Evolutionary conservation across 83 land plant genomes (phyloP).

Genomic region (Thuja plicata): DNA sequence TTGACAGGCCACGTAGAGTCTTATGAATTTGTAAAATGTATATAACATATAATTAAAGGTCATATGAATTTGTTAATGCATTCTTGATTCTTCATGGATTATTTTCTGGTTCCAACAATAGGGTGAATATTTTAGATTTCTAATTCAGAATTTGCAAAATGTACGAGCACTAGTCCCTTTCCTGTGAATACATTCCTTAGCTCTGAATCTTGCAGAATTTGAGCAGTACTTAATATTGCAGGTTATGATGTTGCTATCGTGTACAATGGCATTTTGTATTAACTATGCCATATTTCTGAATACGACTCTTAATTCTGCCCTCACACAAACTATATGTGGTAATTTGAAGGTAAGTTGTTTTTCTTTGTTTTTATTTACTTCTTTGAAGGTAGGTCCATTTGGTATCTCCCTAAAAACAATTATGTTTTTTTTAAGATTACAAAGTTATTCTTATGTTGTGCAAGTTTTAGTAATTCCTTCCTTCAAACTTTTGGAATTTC

Average conservation of each 20-base stretch:
- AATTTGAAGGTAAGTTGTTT: conserved; percentile 71
- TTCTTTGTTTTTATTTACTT: not conserved
- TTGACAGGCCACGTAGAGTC: not conserved
- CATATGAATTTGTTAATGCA: not conserved
- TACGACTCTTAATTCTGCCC: conserved; percentile 91
- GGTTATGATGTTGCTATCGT: conserved; percentile 76
- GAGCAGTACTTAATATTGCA: conserved; percentile 23
- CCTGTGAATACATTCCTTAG: conserved; percentile 5
- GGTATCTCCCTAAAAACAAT: not conserved
- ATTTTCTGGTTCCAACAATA: not conserved
- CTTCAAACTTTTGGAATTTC: conserved; percentile 9
- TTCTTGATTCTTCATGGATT: not conserved
- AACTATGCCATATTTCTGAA: conserved; percentile 87
- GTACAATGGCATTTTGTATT: conserved; percentile 82
- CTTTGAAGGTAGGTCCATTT: conserved; percentile 6
- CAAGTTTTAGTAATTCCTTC: conserved; percentile 1
- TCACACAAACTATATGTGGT: conserved; percentile 95
- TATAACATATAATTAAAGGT: not conserved
- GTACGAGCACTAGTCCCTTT: not conserved
- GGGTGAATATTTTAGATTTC: not conserved
- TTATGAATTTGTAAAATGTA: not conserved
- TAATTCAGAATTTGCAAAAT: not conserved
- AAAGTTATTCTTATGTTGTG: not conserved
- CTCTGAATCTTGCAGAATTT: not conserved
- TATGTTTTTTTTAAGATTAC: not conserved